phyloP scores from a whole-genome alignment of 768 basidiomycete genomes.

The Inosperma sp. region DNA sequence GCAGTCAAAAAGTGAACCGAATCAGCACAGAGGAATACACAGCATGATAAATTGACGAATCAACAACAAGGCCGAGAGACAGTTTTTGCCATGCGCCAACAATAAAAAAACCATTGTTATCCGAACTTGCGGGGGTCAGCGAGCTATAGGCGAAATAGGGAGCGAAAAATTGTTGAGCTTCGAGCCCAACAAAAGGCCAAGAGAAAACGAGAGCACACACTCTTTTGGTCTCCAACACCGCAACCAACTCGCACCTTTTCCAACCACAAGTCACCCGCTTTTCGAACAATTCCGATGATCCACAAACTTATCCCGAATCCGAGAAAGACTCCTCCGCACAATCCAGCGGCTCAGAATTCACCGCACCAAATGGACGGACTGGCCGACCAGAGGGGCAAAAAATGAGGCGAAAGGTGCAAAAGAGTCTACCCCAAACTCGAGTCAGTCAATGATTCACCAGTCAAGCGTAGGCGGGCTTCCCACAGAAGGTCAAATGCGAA shows the following conservation, averaged over 20 bases:
- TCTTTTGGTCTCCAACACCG: background rate
- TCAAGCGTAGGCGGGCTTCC: background rate
- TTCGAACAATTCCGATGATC: background rate
- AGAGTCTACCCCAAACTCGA: background rate
- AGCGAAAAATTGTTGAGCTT: constrained; percentile 11
- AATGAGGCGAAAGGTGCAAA: constrained; percentile 16
- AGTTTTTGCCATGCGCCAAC: no score
- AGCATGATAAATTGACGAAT: constrained; percentile 5
- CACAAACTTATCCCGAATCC: background rate
- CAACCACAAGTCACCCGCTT: background rate
- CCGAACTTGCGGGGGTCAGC: background rate
- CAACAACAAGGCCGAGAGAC: no score
- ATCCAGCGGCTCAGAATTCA: constrained; percentile 18
- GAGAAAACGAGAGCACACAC: background rate
- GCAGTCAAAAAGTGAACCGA: constrained; percentile 1
- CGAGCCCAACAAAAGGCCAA: constrained; percentile 19
- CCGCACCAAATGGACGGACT: constrained; percentile 22
- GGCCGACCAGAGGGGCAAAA: constrained; percentile 19
- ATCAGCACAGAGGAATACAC: no score
- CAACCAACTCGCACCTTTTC: background rate
- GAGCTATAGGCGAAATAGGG: constrained; percentile 14
- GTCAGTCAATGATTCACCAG: background rate
- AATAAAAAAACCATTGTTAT: constrained; percentile 1
- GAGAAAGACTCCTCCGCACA: background rate
- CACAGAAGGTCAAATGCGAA: background rate